Evolutionary conservation across 2,329 filamentous ascomycete genomes (phyloP).

Genomic region (Colletotrichum higginsianum): DNA sequence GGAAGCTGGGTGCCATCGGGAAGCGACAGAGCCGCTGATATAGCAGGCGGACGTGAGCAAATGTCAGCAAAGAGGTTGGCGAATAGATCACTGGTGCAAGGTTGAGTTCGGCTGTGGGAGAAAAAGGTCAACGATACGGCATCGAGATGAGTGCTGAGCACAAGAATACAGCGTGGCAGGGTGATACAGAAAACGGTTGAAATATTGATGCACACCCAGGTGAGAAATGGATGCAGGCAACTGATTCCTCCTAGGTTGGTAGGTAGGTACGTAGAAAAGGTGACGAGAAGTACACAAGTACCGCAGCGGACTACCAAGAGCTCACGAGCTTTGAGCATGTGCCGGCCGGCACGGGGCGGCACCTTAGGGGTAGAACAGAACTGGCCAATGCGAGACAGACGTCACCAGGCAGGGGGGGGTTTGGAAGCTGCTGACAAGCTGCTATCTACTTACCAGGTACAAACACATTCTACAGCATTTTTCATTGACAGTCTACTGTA

Average conservation of each 20-base stretch:
- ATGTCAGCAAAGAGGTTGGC: not conserved
- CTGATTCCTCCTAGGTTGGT: no score
- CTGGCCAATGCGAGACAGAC: constrained; percentile 18
- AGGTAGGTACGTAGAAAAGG: not conserved
- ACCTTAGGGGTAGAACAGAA: not conserved
- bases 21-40: constrained; percentile 9
- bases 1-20: constrained; percentile 39
- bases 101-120: not conserved
- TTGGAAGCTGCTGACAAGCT: not conserved
- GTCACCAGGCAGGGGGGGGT: constrained; percentile 8
- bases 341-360: constrained; percentile 27
- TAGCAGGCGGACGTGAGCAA: not conserved
- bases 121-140: not conserved
- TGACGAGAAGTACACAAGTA: not conserved
- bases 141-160: not conserved
- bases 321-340: constrained; percentile 43
- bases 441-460: not conserved
- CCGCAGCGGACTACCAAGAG: constrained; percentile 8
- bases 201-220: not conserved
- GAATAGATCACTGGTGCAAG: not conserved
- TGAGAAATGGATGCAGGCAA: not conserved
- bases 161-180: not conserved
- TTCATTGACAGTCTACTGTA: no score
- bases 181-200: not conserved
- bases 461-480: no score